These are phyloP conservation scores for Angomonas ambiguus DNA, from an alignment of 208 protist genomes.

Conservation along the genomic window DNA sequence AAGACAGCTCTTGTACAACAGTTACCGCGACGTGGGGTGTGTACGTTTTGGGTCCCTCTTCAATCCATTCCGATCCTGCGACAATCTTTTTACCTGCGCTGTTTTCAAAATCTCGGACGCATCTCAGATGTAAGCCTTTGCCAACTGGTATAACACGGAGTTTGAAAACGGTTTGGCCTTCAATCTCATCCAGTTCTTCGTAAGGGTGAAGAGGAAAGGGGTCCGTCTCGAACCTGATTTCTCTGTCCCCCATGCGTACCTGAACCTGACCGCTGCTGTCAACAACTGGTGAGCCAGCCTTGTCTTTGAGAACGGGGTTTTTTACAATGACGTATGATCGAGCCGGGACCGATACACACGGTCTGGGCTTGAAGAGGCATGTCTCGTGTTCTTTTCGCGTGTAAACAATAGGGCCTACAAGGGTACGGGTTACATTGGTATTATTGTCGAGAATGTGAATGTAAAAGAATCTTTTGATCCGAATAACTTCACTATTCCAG, in stretches of 20 bases:
- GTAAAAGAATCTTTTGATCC: constrained; percentile 91
- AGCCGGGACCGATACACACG: constrained; percentile 65
- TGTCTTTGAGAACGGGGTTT: constrained; percentile 60
- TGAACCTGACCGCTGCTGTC: constrained; percentile 74
- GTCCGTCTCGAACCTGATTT: constrained; percentile 88
- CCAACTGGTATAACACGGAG: neutral
- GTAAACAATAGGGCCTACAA: constrained; percentile 91
- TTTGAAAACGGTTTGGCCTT: constrained; percentile 43
- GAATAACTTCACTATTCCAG: constrained; percentile 58
- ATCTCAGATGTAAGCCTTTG: constrained; percentile 79
- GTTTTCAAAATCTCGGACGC: constrained; percentile 62
- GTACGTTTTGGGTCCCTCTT: constrained; percentile 89
- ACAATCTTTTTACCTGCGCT: constrained; percentile 6
- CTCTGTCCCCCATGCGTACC: constrained; percentile 87
- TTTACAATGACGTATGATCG: constrained; percentile 61
- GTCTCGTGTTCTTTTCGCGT: constrained; percentile 91
- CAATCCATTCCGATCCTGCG: constrained; percentile 91
- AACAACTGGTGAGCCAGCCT: constrained; percentile 27
- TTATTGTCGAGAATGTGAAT: constrained; percentile 95
- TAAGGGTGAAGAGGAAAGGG: constrained; percentile 93
- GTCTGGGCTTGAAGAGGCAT: constrained; percentile 79
- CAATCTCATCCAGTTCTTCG: constrained; percentile 45
- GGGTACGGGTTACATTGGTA: constrained; percentile 76
- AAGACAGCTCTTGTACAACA: constrained; percentile 62
- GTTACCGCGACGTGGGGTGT: constrained; percentile 82